phyloP scores from a whole-genome alignment of 345 rosid genomes.

The Sapria himalayana region DNA sequence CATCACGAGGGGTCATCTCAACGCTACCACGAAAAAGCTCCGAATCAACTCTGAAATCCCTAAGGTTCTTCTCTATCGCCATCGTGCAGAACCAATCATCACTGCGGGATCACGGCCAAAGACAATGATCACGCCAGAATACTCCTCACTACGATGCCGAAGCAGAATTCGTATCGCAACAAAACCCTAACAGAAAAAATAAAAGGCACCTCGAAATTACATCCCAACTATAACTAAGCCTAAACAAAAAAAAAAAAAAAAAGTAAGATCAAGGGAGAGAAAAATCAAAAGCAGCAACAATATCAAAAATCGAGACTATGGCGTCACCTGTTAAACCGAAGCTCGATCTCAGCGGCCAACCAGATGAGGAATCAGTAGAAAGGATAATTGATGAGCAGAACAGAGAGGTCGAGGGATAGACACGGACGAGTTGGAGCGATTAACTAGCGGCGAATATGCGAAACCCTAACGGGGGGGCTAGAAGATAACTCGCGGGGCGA shows the following conservation, averaged over 20 bases:
- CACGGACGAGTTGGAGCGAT: not conserved
- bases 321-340: slow-evolving; percentile 3
- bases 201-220: not conserved
- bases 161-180: slow-evolving; percentile 2
- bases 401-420: not conserved
- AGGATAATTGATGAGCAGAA: slow-evolving; percentile 6
- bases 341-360: slow-evolving; percentile 9
- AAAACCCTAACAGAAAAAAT: slow-evolving; percentile 19
- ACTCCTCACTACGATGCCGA: too few species aligned
- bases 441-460: slow-evolving; percentile 12
- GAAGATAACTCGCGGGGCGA: slow-evolving; percentile 9
- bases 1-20: slow-evolving; percentile 56
- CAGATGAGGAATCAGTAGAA: too few species aligned
- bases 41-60: slow-evolving; percentile 52
- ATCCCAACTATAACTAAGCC: not conserved
- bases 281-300: not conserved
- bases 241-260: not conserved
- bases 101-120: slow-evolving; percentile 6
- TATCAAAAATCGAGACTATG: slow-evolving; percentile 3
- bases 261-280: slow-evolving; percentile 5
- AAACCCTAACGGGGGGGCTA: slow-evolving; percentile 35
- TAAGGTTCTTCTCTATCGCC: slow-evolving; percentile 99
- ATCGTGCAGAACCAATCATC: slow-evolving; percentile 15
- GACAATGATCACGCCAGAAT: slow-evolving; percentile 7
- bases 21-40: slow-evolving; percentile 64